These are phyloP conservation scores for Dactylellina sp. DNA, from an alignment of 2,329 filamentous ascomycete genomes.

Conservation along the genomic window DNA sequence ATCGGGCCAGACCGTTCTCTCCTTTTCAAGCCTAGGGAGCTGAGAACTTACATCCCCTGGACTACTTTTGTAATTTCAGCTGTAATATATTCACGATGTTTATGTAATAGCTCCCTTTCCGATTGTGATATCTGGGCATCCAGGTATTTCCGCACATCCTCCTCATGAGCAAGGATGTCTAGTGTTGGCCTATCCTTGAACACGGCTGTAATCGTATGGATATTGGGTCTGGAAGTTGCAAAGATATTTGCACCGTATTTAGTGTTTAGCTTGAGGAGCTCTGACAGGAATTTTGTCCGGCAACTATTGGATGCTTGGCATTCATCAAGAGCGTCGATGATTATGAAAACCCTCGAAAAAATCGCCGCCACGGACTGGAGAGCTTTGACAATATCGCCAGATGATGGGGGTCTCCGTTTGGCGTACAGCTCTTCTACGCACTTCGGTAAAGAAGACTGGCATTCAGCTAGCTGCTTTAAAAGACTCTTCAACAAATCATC, in stretches of 20 bases:
- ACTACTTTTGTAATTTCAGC: neutral
- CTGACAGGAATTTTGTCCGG: neutral
- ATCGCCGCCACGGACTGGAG: neutral
- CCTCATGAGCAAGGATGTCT: conserved; percentile 6
- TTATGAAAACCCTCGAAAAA: conserved; percentile 18
- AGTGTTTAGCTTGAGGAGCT: neutral
- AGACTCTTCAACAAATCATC: conserved; percentile 62
- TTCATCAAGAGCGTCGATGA: conserved; percentile 25
- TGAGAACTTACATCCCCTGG: conserved; percentile 14
- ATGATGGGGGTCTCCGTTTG: too few species aligned
- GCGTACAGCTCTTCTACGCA: neutral
- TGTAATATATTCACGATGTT: too few species aligned
- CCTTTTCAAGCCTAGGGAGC: too few species aligned
- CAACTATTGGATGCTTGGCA: neutral
- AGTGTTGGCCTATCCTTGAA: neutral
- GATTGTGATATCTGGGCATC: conserved; percentile 1
- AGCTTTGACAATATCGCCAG: too few species aligned
- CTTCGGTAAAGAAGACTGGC: neutral
- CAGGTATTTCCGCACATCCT: conserved; percentile 12
- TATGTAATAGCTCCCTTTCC: too few species aligned
- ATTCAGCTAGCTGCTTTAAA: conserved; percentile 63
- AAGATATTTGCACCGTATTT: conserved; percentile 7
- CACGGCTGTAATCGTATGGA: conserved; percentile 47
- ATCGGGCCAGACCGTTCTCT: too few species aligned
- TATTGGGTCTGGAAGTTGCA: conserved; percentile 58